phyloP scores from a whole-genome alignment of 352 stramenopile genomes.

The Pythium oligandrum region DNA sequence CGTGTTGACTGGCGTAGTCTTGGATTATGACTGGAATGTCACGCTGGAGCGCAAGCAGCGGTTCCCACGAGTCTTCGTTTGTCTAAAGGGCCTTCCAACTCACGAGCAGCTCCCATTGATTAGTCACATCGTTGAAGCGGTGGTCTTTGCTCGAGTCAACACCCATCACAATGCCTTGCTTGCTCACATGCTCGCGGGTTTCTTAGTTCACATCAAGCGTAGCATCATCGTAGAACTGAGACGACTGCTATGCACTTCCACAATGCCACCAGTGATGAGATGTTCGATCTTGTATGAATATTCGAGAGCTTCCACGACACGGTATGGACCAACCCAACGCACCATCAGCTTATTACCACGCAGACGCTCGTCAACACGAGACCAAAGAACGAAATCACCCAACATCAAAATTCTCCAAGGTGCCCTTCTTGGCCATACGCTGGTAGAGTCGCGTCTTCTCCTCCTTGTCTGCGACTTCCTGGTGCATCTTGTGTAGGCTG shows the following conservation, averaged over 20 bases:
- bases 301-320: conserved; percentile 6
- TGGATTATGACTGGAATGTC: too few species aligned
- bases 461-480: conserved; percentile 5
- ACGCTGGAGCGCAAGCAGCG: too few species aligned
- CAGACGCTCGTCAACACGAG: conserved; percentile 14
- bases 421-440: conserved; percentile 3
- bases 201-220: too few species aligned
- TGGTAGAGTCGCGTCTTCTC: conserved; percentile 7
- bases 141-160: too few species aligned
- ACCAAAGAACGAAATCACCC: conserved; percentile 4
- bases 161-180: too few species aligned
- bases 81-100: too few species aligned
- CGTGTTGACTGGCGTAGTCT: too few species aligned
- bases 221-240: too few species aligned
- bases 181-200: too few species aligned
- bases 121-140: too few species aligned
- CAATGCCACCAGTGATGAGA: conserved; percentile 12
- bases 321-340: conserved; percentile 18
- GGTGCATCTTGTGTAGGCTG: conserved; percentile 4
- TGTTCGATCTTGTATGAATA: conserved; percentile 18
- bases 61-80: too few species aligned
- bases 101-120: too few species aligned
- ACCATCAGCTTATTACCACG: conserved; percentile 15
- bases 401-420: conserved; percentile 1
- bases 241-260: conserved; percentile 23